Conservation (phyloP, 805 yeast genomes). For the Myxozyma udenii region DNA sequence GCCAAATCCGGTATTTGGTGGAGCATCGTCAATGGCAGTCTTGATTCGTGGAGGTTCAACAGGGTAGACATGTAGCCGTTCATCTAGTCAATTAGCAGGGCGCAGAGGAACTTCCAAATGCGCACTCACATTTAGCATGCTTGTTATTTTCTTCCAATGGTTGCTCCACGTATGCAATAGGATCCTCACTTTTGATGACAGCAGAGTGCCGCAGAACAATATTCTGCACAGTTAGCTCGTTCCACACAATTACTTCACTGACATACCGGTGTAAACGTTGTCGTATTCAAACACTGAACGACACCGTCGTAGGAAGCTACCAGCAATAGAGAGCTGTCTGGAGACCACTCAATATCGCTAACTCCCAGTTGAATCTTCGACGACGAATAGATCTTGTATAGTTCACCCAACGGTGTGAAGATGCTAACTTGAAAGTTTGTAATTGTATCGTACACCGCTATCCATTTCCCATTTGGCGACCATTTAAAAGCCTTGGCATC, state of each 20-base stretch:
- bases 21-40: slow-evolving; percentile 12
- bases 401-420: slow-evolving; percentile 20
- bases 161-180: slow-evolving; percentile 21
- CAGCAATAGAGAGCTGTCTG: slow-evolving; percentile 16
- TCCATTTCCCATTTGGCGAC: slow-evolving; percentile 29
- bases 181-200: slow-evolving; percentile 6
- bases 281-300: slow-evolving; percentile 21
- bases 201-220: slow-evolving; percentile 11
- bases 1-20: slow-evolving; percentile 22
- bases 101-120: neutral
- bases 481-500: slow-evolving; percentile 20
- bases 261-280: slow-evolving; percentile 27
- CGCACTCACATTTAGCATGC: slow-evolving; percentile 15
- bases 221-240: slow-evolving; percentile 3
- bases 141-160: slow-evolving; percentile 11
- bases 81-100: slow-evolving; percentile 5
- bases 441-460: slow-evolving; percentile 22
- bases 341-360: slow-evolving; percentile 25
- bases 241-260: neutral
- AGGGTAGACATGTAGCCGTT: slow-evolving; percentile 11
- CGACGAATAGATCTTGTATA: slow-evolving; percentile 14
- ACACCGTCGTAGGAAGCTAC: slow-evolving; percentile 25
- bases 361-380: slow-evolving; percentile 18
- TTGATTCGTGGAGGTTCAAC: slow-evolving; percentile 16
- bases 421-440: slow-evolving; percentile 21